Percentiles rank a stretch among this genome's conserved stretches.
phyloP scores from a whole-genome alignment of 2,329 filamentous ascomycete genomes.

The Bipolaris victoriae region DNA sequence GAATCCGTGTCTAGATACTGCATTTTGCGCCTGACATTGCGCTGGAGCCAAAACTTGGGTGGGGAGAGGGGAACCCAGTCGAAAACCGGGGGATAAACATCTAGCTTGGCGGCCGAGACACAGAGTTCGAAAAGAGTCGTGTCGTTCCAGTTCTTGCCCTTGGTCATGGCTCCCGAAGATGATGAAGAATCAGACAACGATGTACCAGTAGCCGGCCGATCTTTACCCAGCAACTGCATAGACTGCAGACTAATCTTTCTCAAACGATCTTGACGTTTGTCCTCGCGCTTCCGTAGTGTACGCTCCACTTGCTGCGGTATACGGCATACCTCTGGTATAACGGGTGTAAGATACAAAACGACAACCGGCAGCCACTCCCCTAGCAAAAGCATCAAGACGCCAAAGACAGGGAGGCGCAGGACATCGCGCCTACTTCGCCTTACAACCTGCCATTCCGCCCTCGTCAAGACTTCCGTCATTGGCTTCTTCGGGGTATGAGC shows the following conservation, averaged over 20 bases:
- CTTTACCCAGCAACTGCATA: conserved; percentile 22
- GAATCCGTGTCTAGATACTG: conserved; percentile 75
- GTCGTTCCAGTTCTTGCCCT: conserved; percentile 6
- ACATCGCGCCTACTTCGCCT: conserved; percentile 73
- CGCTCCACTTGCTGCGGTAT: conserved; percentile 77
- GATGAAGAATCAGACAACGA: neutral
- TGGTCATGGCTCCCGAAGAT: neutral
- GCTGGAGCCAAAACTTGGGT: conserved; percentile 59
- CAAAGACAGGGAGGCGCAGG: conserved; percentile 79
- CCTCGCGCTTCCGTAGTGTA: conserved; percentile 60
- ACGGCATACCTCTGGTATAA: conserved; percentile 82
- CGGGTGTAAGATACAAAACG: conserved; percentile 71
- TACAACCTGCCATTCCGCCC: conserved; percentile 74
- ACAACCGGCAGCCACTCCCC: conserved; percentile 87
- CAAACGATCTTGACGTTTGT: conserved; percentile 29
- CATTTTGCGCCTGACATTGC: conserved; percentile 61
- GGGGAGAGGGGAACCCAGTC: conserved; percentile 51
- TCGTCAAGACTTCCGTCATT: conserved; percentile 53
- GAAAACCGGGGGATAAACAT: conserved; percentile 41
- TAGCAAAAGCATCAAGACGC: conserved; percentile 73
- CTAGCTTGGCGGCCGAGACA: conserved; percentile 25
- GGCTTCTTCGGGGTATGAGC: conserved; percentile 8
- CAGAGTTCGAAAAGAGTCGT: conserved; percentile 29
- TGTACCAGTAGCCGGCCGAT: conserved; percentile 11
- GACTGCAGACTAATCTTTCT: conserved; percentile 23